Base-by-base conservation (phyloP, 2,329 filamentous ascomycete genomes). In the Plectosphaerella cucumerina region DNA sequence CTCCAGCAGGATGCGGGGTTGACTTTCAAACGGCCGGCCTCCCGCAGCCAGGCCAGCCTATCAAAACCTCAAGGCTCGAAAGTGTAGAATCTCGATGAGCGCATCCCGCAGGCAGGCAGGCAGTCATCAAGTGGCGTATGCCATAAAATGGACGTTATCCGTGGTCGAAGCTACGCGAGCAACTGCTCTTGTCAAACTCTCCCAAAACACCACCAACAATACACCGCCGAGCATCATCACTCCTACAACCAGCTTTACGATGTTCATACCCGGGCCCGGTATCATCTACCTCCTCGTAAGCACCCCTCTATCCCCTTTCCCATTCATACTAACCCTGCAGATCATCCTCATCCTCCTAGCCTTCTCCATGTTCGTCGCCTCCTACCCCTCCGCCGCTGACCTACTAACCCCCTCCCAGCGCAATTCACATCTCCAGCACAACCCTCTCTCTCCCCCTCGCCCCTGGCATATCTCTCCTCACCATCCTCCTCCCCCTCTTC, bases 361-460 rank as follows among this genome's bases (percentile, higher is more conserved):
- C 42, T 39, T 60, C 44, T 58, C 60, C 46, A 59, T 63, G 54
- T 56, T 47, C 50, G 52, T 9, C 11, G 10, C 33, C 17, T 8
- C 15, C 14, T 11, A 4, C 26, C 6, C 26, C n/a, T n/a, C 6
- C 18, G 37, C 10, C 35, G 42, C 53, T 49, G n/a, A 56, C 45
- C 35, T 48, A 46, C 26, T 42, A 42, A 42, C 39, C 26, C 20
- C 39, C 35, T n/a, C 18, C 15, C 50, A 76, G 73, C 12, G 62
- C 70, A 57, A 60, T 70, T 48, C 70, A 75, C 57, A 59, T 72
- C 58, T 65, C 67, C 54, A 63, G 60, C 51, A 53, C 62, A 15
- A 62, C 60, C 47, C 67, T 76, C 39, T 72, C 70, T 21, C 70
- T 77, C 6, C 71, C 71, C 23, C 57, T 74, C 48, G 62, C 69